Conservation (phyloP, 306 rosid species). For the Ammopiptanthus mongolicus region DNA sequence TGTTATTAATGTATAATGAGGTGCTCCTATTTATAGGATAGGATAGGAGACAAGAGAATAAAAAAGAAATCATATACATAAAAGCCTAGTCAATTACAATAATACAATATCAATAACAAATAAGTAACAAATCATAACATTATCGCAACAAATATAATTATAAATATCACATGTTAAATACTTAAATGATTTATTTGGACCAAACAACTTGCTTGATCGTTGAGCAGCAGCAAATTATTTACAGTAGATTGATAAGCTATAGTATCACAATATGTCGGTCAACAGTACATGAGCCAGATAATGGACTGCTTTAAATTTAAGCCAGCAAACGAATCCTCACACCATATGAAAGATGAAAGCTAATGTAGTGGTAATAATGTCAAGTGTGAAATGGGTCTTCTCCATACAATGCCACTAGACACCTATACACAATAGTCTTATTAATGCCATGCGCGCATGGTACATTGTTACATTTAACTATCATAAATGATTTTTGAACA, state of each 20-base stretch:
- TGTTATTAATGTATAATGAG: no score
- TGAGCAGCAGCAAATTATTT: slow-evolving; percentile 14
- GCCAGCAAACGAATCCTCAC: slow-evolving; percentile 16
- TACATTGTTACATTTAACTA: no score
- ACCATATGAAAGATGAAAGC: slow-evolving; percentile 20
- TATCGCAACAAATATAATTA: no score
- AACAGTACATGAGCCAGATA: slow-evolving; percentile 29
- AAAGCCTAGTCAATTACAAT: no score
- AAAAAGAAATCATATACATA: no score
- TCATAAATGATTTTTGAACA: no score
- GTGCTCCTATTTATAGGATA: no score
- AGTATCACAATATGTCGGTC: slow-evolving; percentile 29
- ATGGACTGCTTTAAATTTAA: slow-evolving; percentile 25
- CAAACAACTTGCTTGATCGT: slow-evolving; percentile 25
- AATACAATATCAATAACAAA: no score
- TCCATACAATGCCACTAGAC: not conserved
- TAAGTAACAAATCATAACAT: no score
- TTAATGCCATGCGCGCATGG: not conserved
- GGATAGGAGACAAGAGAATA: no score
- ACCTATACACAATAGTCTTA: not conserved
- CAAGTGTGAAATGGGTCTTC: not conserved
- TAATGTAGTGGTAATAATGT: not conserved
- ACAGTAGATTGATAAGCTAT: no score
- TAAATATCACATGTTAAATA: not conserved
- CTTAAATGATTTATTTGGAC: not conserved